phyloP scores from a whole-genome alignment of 768 basidiomycete species.

The Russula virescens region DNA sequence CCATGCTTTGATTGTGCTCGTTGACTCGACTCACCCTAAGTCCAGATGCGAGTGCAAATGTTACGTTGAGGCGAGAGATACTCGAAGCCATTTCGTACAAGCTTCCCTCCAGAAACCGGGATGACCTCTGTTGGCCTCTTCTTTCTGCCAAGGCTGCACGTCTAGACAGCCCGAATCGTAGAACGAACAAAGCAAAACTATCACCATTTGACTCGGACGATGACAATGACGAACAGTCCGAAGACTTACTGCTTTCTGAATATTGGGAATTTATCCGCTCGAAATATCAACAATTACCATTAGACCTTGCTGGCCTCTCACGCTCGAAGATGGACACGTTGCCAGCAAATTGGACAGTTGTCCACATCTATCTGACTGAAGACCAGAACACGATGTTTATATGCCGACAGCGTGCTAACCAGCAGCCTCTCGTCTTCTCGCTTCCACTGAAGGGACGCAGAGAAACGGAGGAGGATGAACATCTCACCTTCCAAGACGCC shows the following conservation, averaged over 20 bases:
- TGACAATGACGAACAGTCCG: constrained; percentile 36
- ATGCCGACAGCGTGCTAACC: constrained; percentile 62
- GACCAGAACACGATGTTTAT: constrained; percentile 82
- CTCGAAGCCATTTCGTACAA: constrained; percentile 76
- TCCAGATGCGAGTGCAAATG: constrained; percentile 65
- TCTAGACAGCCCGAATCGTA: constrained; percentile 27
- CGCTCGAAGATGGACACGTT: constrained; percentile 41
- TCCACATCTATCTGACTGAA: constrained; percentile 78
- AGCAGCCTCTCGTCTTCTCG: constrained; percentile 74
- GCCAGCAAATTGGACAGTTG: constrained; percentile 74
- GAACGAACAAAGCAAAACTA: constrained; percentile 24
- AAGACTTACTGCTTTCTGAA: constrained; percentile 34
- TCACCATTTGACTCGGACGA: constrained; percentile 30
- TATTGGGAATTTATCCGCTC: constrained; percentile 61
- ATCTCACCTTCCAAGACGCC: constrained; percentile 72
- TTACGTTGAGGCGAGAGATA: constrained; percentile 83
- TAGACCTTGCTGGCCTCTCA: constrained; percentile 40
- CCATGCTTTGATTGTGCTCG: not conserved
- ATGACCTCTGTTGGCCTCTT: constrained; percentile 75
- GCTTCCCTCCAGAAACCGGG: constrained; percentile 41
- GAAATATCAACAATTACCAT: constrained; percentile 46
- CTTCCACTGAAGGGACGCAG: constrained; percentile 82
- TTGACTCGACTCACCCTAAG: not conserved
- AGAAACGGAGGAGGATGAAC: constrained; percentile 63
- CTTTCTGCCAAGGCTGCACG: constrained; percentile 43